Percentiles rank a stretch among this genome's conserved stretches.
Evolutionary conservation across 805 yeast genomes (phyloP).

Genomic region (Schizosaccharomyces osmophilus): DNA sequence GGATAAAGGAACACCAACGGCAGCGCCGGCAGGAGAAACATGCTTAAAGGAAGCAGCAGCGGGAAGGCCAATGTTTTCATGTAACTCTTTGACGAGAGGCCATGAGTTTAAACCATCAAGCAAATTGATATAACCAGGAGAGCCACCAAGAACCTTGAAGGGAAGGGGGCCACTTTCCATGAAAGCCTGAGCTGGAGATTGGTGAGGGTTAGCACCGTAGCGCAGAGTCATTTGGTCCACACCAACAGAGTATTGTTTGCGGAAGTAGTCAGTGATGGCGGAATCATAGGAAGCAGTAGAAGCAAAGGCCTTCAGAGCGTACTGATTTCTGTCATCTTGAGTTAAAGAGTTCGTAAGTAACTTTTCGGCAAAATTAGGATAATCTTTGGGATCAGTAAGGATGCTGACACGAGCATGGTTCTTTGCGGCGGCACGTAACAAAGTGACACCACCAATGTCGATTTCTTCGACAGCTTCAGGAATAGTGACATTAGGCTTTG

Average conservation of each 20-base stretch:
- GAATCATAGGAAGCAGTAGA: slow-evolving; percentile 95
- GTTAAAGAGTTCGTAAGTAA: slow-evolving; percentile 38
- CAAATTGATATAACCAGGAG: slow-evolving; percentile 93
- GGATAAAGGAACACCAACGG: slow-evolving; percentile 80
- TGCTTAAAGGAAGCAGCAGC: slow-evolving; percentile 98
- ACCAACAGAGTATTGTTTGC: slow-evolving; percentile 87
- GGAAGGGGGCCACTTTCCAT: slow-evolving; percentile 74
- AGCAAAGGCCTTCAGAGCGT: slow-evolving; percentile 79
- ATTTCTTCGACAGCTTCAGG: slow-evolving; percentile 96
- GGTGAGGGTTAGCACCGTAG: slow-evolving; percentile 98
- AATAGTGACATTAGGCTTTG: slow-evolving; percentile 83
- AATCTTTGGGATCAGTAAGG: slow-evolving; percentile 82
- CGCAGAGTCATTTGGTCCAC: slow-evolving; percentile 75
- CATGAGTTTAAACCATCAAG: slow-evolving; percentile 93
- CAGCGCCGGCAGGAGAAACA: slow-evolving; percentile 97
- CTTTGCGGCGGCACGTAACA: slow-evolving; percentile 95
- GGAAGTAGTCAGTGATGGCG: slow-evolving; percentile 86
- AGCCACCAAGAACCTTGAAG: slow-evolving; percentile 75
- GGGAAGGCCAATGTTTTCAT: slow-evolving; percentile 80
- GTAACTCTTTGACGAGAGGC: slow-evolving; percentile 93
- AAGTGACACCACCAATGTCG: slow-evolving; percentile 87
- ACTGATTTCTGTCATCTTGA: slow-evolving; percentile 45
- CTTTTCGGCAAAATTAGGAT: slow-evolving; percentile 54
- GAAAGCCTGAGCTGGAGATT: slow-evolving; percentile 95
- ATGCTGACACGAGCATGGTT: slow-evolving; percentile 92